These are phyloP conservation scores for Melampsora abietis-canadensis DNA, from an alignment of 1,284 basidiomycete species.

Conservation along the genomic window DNA sequence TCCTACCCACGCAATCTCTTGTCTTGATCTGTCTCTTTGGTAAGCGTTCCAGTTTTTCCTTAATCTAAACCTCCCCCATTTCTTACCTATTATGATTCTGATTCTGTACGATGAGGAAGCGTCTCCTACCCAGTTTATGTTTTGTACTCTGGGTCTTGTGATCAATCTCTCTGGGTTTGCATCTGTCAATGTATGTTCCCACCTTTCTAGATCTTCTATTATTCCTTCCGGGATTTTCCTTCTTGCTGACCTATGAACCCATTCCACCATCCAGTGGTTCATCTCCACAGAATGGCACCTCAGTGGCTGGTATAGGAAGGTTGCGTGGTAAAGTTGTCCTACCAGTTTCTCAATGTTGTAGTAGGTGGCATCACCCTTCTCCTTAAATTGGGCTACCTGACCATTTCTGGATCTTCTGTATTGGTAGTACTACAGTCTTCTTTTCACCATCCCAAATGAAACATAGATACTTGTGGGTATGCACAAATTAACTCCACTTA, in stretches of 20 bases:
- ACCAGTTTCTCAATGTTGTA: neutral
- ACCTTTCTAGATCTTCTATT: too few species aligned
- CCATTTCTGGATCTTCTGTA: neutral
- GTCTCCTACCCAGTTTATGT: too few species aligned
- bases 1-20: too few species aligned
- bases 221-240: too few species aligned
- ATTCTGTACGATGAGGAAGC: too few species aligned
- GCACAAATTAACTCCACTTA: neutral
- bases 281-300: neutral
- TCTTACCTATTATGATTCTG: too few species aligned
- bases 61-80: too few species aligned
- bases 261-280: neutral
- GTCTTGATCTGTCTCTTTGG: too few species aligned
- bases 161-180: too few species aligned
- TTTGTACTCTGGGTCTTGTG: too few species aligned
- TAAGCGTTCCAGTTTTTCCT: too few species aligned
- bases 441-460: neutral
- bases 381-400: neutral
- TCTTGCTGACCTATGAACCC: neutral
- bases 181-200: too few species aligned
- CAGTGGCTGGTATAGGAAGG: neutral
- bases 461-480: neutral
- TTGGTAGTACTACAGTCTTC: neutral
- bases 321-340: neutral
- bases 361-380: neutral